A percentile compares a stretch with the other conserved stretches of the same genome.
Evolutionary conservation across 164 flowering plant species (phyloP).

Genomic region (Vitis rotundifolia): DNA sequence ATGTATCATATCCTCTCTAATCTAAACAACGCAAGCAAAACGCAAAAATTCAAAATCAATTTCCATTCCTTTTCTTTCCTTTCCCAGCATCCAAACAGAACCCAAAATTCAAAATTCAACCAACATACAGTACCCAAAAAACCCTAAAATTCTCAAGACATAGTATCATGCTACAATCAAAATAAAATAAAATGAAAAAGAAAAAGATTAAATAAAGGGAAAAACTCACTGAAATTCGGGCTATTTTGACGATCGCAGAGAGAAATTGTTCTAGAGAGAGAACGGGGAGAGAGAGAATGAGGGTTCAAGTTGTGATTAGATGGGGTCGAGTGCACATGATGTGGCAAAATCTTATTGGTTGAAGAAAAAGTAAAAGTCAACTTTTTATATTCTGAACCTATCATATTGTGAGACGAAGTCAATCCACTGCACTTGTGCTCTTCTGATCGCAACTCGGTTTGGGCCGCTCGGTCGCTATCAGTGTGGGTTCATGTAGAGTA

Average conservation of each 20-base stretch:
- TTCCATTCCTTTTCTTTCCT: not conserved
- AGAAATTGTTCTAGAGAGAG: conserved; percentile 9
- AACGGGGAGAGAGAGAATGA: conserved; percentile 1
- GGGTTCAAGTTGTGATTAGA: conserved; percentile 21
- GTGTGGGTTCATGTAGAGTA: no score
- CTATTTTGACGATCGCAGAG: conserved; percentile 5
- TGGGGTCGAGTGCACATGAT: conserved; percentile 15
- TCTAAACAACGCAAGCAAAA: no score
- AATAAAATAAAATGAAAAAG: not conserved
- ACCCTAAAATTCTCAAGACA: not conserved
- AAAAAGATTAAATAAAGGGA: not conserved
- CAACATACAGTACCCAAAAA: not conserved
- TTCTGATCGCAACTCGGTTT: not conserved
- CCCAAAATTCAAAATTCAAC: not conserved
- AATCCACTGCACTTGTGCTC: not conserved
- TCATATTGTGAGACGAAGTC: not conserved
- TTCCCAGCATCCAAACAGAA: conserved; percentile 13
- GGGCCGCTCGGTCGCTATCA: no score
- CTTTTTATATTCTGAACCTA: not conserved
- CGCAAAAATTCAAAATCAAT: not conserved
- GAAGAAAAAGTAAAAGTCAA: conserved; percentile 6
- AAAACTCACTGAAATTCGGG: conserved; percentile 2
- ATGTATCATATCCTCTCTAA: no score
- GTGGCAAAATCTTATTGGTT: conserved; percentile 14
- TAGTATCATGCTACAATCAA: not conserved